Evolutionary conservation across 1,284 basidiomycete species (phyloP).

Genomic region (Wolfiporia cocos): DNA sequence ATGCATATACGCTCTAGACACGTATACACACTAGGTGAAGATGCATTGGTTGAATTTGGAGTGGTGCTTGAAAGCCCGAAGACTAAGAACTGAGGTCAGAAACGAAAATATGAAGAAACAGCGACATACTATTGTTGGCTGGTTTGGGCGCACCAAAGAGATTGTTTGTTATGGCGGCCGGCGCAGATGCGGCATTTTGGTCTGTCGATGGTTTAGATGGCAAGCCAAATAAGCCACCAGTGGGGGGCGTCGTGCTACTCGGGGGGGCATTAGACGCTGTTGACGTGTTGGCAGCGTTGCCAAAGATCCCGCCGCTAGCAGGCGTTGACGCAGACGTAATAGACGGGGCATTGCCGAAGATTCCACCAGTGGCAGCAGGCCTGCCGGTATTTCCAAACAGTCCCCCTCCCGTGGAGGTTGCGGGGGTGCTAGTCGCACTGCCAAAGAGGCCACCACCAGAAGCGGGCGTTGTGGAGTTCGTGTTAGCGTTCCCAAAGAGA

Average conservation of each 20-base stretch:
- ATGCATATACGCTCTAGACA: too few species aligned
- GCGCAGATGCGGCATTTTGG: too few species aligned
- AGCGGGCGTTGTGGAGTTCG: constrained; percentile 3
- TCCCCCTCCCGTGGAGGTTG: constrained; percentile 3
- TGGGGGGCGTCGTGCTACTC: constrained; percentile 1
- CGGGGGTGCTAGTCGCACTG: neutral
- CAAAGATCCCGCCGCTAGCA: constrained; percentile 14
- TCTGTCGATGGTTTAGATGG: too few species aligned
- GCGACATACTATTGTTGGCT: too few species aligned
- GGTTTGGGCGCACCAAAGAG: too few species aligned
- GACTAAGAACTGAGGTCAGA: too few species aligned
- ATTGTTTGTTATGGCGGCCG: too few species aligned
- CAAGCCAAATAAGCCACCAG: too few species aligned
- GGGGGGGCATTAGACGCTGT: constrained; percentile 9
- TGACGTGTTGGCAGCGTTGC: constrained; percentile 15
- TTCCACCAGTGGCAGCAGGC: neutral
- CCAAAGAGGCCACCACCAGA: constrained; percentile 9
- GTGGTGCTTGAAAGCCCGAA: too few species aligned
- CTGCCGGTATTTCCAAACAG: neutral
- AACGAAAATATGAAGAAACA: too few species aligned
- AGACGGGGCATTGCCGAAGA: neutral
- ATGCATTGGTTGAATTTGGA: too few species aligned
- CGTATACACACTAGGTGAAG: too few species aligned
- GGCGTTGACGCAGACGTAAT: neutral
- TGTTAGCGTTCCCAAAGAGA: constrained; percentile 10